These are phyloP conservation scores for Epichloe elymi DNA, from an alignment of 2,329 filamentous ascomycete species.

Conservation along the genomic window DNA sequence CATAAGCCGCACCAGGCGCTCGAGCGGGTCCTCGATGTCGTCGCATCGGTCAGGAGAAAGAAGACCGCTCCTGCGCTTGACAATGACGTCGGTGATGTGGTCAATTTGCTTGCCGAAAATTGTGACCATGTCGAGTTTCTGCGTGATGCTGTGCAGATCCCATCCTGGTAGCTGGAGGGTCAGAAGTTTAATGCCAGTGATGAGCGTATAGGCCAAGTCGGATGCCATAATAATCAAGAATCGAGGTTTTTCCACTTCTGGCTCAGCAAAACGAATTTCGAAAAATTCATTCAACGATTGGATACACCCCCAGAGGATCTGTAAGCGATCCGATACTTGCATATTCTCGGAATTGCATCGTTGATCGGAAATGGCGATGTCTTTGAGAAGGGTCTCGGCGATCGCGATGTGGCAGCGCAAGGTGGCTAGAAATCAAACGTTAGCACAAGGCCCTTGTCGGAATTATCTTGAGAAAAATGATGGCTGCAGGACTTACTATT, in stretches of 20 bases:
- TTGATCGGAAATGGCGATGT: slow-evolving; percentile 29
- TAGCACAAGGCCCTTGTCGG: not conserved
- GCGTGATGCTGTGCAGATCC: slow-evolving; percentile 25
- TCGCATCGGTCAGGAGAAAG: slow-evolving; percentile 7
- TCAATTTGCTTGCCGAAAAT: slow-evolving; percentile 17
- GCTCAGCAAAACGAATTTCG: slow-evolving; percentile 18
- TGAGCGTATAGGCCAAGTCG: slow-evolving; percentile 33
- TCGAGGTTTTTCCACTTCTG: slow-evolving; percentile 22
- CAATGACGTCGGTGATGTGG: slow-evolving; percentile 17
- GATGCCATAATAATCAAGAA: slow-evolving; percentile 31
- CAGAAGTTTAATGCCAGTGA: slow-evolving; percentile 33
- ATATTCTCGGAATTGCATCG: slow-evolving; percentile 19
- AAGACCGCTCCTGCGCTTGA: slow-evolving; percentile 16
- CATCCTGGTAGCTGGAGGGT: slow-evolving; percentile 32
- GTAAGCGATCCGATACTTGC: slow-evolving; percentile 25
- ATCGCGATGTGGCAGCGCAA: slow-evolving; percentile 30
- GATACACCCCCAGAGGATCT: slow-evolving; percentile 33
- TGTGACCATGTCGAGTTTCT: slow-evolving; percentile 16
- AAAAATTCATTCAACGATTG: slow-evolving; percentile 28
- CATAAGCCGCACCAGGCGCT: slow-evolving; percentile 19
- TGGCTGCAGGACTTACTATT: slow-evolving; percentile 17
- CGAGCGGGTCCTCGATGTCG: slow-evolving; percentile 18
- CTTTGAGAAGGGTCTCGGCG: slow-evolving; percentile 34
- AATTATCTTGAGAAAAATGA: not conserved
- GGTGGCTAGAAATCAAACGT: slow-evolving; percentile 15